A percentile compares a stretch with the other conserved stretches of the same genome.
phyloP scores from a whole-genome alignment of 495 filamentous ascomycete genomes.

The Podospora australis region DNA sequence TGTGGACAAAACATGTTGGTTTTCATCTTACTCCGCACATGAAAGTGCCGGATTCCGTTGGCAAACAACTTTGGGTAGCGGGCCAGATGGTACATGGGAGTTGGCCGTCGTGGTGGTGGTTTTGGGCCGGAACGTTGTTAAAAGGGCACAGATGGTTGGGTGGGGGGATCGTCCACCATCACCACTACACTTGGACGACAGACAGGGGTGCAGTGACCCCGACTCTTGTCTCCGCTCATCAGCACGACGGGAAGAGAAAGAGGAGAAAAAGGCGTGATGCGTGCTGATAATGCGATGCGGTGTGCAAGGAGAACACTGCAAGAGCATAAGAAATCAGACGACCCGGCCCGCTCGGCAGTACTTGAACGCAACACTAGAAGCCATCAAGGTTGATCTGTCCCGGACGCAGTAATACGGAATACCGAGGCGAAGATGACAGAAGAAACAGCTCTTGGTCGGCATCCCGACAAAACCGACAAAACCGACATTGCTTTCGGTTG shows the following conservation, averaged over 20 bases:
- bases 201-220: not conserved
- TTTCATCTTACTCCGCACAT: no score
- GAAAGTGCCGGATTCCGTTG: no score
- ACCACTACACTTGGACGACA: no score
- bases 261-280: not conserved
- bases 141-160: not conserved
- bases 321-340: not conserved
- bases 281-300: no score
- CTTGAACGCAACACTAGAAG: not conserved
- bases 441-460: no score
- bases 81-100: no score
- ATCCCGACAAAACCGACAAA: no score
- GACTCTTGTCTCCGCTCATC: not conserved
- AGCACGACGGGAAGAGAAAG: not conserved
- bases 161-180: constrained; percentile 2
- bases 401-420: not conserved
- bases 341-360: not conserved
- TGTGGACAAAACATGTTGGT: no score
- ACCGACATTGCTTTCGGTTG: no score
- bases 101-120: no score
- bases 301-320: not conserved
- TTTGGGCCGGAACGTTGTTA: constrained; percentile 1
- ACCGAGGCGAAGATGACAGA: not conserved
- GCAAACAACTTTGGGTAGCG: no score
- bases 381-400: not conserved